Evolutionary conservation across 2,329 filamentous ascomycete genomes (phyloP), one percentile per base, ranked within the genome.

Genomic region (Phialemonium atrogriseum): DNA sequence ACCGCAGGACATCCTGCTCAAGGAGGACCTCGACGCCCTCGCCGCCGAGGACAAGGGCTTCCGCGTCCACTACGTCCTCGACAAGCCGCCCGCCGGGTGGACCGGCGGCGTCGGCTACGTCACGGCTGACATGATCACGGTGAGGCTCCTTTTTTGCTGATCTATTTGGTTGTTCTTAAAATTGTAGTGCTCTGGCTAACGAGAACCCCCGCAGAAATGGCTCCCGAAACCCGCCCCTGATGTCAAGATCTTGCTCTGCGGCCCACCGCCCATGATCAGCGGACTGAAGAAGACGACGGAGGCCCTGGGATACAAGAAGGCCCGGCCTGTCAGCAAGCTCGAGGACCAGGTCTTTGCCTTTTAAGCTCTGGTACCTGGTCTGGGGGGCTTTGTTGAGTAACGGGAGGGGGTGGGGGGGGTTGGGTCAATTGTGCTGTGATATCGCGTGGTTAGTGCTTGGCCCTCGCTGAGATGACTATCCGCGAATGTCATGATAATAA

Each of bases 321-420:
- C 91, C 24, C 77, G 80, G 39, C 86, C 89, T 26, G 88, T 96
- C 50, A 95, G 88, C 78, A 96, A 96, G 76, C 78, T 96, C 33
- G 84, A 89, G 56, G 91, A 98, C 59, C 91, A 96, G 62, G 85
- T 98, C 46, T 98, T 98, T 67, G 87, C 85, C 54, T 98, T 98
- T 87, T 83, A 62, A 50, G 29, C 20, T 10, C n/a, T 10, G 11
- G 12, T 15, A 32, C 10, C 20, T 27, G 25, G n/a, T 23, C n/a
- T n/a, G n/a, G 9, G n/a, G 8, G 9, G 21, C 21, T 23, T n/a
- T 9, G n/a, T n/a, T n/a, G n/a, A n/a, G n/a, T n/a, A n/a, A n/a
- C n/a, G n/a, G n/a, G n/a, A n/a, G n/a, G n/a, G n/a, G n/a, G n/a
- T n/a, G n/a, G n/a, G n/a, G n/a, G n/a, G n/a, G n/a, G n/a, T n/a